A percentile compares a stretch with the other conserved stretches of the same genome.
These are phyloP conservation scores for Xerocomellus chrysenteron DNA, from an alignment of 768 basidiomycete species.

Conservation along the genomic window DNA sequence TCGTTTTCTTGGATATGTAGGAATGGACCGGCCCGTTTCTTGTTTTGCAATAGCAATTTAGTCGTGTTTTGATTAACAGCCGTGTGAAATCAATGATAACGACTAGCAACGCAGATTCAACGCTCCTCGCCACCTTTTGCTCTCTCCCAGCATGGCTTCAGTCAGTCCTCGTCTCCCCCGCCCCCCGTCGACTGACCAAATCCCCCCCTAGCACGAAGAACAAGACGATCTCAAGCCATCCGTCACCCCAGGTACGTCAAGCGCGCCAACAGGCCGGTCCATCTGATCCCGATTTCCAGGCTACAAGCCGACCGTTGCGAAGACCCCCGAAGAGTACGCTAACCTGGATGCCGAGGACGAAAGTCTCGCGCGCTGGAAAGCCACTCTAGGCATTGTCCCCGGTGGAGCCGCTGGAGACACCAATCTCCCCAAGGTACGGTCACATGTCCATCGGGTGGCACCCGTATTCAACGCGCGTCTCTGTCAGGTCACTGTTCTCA, in stretches of 20 bases:
- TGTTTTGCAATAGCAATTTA: slow-evolving; percentile 31
- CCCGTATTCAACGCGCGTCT: slow-evolving; percentile 23
- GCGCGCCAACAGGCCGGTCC: slow-evolving; percentile 8
- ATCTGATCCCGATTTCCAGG: slow-evolving; percentile 44
- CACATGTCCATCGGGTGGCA: slow-evolving; percentile 8
- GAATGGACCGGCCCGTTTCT: slow-evolving; percentile 14
- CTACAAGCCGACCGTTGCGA: slow-evolving; percentile 69
- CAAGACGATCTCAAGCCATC: slow-evolving; percentile 69
- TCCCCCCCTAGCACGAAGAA: slow-evolving; percentile 49
- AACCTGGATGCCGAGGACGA: slow-evolving; percentile 88
- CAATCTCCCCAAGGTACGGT: slow-evolving; percentile 64
- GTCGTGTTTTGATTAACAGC: slow-evolving; percentile 23
- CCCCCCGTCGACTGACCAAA: neutral
- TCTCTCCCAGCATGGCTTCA: slow-evolving; percentile 47
- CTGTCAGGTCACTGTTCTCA: slow-evolving; percentile 63
- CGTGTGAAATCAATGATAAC: slow-evolving; percentile 67
- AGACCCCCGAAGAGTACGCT: slow-evolving; percentile 80
- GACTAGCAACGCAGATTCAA: slow-evolving; percentile 17
- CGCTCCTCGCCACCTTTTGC: slow-evolving; percentile 12
- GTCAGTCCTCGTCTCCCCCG: slow-evolving; percentile 36
- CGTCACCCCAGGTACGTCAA: slow-evolving; percentile 59
- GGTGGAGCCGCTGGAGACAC: slow-evolving; percentile 40
- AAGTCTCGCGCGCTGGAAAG: slow-evolving; percentile 94
- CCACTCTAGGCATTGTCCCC: slow-evolving; percentile 79
- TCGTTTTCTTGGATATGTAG: slow-evolving; percentile 33